Evolutionary conservation across 768 basidiomycete genomes (phyloP).

Genomic region (Lanmaoa pseudosensibilis): DNA sequence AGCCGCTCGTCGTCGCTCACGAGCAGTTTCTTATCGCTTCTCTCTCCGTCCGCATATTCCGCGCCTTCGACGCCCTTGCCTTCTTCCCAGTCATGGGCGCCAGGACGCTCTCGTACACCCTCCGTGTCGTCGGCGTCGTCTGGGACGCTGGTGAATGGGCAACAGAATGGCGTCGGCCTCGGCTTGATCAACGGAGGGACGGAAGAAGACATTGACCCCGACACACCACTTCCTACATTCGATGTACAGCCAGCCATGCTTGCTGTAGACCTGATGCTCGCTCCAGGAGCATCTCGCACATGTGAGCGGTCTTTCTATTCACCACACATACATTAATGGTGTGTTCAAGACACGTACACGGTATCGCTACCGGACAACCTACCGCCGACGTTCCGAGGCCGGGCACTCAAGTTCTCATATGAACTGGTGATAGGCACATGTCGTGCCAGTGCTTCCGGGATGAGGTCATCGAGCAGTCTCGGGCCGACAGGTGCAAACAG

Average conservation of each 20-base stretch:
- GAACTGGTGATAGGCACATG: slow-evolving; percentile 88
- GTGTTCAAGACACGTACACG: slow-evolving; percentile 69
- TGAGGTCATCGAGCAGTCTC: slow-evolving; percentile 31
- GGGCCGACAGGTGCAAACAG: slow-evolving; percentile 45
- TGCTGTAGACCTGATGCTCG: slow-evolving; percentile 80
- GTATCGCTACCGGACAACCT: slow-evolving; percentile 73
- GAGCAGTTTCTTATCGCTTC: slow-evolving; percentile 48
- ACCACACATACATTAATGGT: background rate
- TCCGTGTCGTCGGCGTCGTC: slow-evolving; percentile 28
- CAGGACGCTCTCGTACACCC: slow-evolving; percentile 19
- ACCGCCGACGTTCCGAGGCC: slow-evolving; percentile 89
- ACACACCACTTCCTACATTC: slow-evolving; percentile 76
- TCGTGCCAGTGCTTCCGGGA: slow-evolving; percentile 47
- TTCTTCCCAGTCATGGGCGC: slow-evolving; percentile 27
- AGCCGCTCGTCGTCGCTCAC: slow-evolving; percentile 53
- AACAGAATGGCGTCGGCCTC: slow-evolving; percentile 31
- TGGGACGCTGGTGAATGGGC: background rate
- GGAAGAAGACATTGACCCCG: slow-evolving; percentile 56
- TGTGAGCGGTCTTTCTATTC: slow-evolving; percentile 46
- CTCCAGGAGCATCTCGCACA: slow-evolving; percentile 79
- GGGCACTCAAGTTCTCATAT: slow-evolving; percentile 82
- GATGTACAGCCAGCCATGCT: slow-evolving; percentile 85
- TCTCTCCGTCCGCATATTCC: slow-evolving; percentile 41
- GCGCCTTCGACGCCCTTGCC: slow-evolving; percentile 22
- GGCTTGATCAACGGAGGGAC: slow-evolving; percentile 28